Base-by-base conservation (phyloP, 371 early-diverging fungal species). In the Rhizopus arrhizus region DNA sequence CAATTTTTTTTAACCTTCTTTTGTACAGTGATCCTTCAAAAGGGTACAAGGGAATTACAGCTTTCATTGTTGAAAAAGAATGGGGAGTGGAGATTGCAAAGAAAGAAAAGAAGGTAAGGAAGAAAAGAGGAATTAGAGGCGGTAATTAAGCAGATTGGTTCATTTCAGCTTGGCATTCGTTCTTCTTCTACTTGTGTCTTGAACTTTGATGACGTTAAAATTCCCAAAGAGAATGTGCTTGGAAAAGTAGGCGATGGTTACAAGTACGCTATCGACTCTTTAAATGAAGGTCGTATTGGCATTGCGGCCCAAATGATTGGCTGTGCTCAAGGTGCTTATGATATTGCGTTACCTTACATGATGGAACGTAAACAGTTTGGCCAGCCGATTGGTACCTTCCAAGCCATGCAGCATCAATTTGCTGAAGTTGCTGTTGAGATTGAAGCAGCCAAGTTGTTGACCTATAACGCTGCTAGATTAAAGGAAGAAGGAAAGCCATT, bases 291-390 rank as follows among this genome's bases (percentile, higher is more conserved):
- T 16, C 92, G 99, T 74, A 94, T 98, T 53, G 99, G 99, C 68
- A 97, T 97, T 77, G 96, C 97, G 41, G 97, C 97, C 34, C 97
- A 97, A 77, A 97, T 97, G 99, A 72, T 97, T 48, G 99, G 99
- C 57, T 77, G 94, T 58, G 97, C 98, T 11, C 97, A 97, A 75
- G 99, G 99, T 31, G 97, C 89, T 22, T 92, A 88, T 58, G 96
- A 97, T 74, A 73, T 81, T 60, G 91, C 95, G 10, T 61, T 97
- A 66, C 95, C 48, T 48, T 48, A 48, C 9, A 16, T 48, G 8
- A 28, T n/a, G 8, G 89, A 98, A 80, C 87, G 99, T 61, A 95
- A 96, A 85, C 96, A 96, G 85, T 98, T 98, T 69, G 94, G 94
- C 15, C 61, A 84, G 49, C 62, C 65, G 15, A 92, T 98, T 52